Base-by-base conservation (phyloP, 257 asterid species). In the Solanum arcanum region DNA sequence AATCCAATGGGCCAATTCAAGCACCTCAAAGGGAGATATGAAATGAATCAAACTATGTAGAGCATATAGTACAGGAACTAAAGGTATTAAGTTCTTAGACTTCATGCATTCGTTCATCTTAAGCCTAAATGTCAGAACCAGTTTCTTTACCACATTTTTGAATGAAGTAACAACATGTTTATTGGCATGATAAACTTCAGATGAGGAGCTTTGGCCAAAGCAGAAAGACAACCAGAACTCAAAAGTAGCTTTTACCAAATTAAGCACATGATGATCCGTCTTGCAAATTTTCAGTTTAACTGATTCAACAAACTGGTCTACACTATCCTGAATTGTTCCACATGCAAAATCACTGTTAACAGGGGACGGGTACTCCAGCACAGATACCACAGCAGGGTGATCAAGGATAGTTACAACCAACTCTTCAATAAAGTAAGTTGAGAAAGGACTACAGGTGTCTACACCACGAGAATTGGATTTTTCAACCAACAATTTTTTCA, bases 231-330 rank as follows among this genome's bases (percentile, higher is more conserved):
- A 85, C 88, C 92, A 89, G 86, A 90, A 92, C 92, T 93, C 94
- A 88, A 87, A 91, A 83, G 88, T 88, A 89, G 90, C 91, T 90
- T 86, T 90, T 86, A 95, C 73, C 91, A 96, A 91, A 89, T 88
- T 88, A 86, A 94, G 91, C 88, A 91, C 92, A 91, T 91, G 93
- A 89, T 85, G 95, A 90, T 96, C 96, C 92, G 91, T 92, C 87
- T 72, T 90, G 87, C 90, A 87, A 80, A 94, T 73, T 85, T 88
- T 91, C 86, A 86, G 87, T 90, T 91, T 86, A 76, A 94, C 91
- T 86, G 88, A 88, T 86, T 90, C 92, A 70, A 94, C 90, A 88
- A 94, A 90, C 70, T 85, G 88, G 31, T 94, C 96, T 88, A 75
- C 72, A 87, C 89, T 83, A 87, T 88, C 91, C 84, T 86, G 88